Percentiles rank a stretch among this genome's conserved stretches.
phyloP scores from a whole-genome alignment of 345 rosid genomes.

The Moricandia arvensis region DNA sequence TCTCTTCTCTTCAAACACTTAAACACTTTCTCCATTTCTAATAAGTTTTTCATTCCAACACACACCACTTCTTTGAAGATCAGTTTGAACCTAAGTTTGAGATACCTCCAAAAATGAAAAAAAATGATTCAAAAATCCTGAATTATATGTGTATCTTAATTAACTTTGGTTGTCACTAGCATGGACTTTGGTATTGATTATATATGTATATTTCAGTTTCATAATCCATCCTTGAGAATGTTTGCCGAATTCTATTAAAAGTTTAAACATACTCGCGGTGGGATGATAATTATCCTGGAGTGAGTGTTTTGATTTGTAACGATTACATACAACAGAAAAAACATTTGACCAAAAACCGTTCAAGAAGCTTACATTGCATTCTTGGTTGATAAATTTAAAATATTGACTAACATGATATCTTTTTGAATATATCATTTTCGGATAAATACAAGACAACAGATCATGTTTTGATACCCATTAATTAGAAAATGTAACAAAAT shows the following conservation, averaged over 20 bases:
- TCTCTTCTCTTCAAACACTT: too few species aligned
- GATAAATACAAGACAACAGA: conserved; percentile 24
- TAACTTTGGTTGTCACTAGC: too few species aligned
- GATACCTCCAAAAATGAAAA: too few species aligned
- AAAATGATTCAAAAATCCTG: too few species aligned
- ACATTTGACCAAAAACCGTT: conserved; percentile 7
- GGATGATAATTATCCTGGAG: neutral
- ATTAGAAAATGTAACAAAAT: conserved; percentile 26
- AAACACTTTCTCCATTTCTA: too few species aligned
- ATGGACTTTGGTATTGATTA: neutral
- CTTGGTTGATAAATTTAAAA: neutral
- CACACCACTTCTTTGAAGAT: too few species aligned
- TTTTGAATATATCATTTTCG: conserved; percentile 22
- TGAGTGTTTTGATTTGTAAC: conserved; percentile 3
- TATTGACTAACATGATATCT: conserved; percentile 9
- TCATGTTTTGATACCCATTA: conserved; percentile 15
- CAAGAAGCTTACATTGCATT: neutral
- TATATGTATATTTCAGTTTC: neutral
- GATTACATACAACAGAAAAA: neutral
- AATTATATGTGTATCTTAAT: too few species aligned
- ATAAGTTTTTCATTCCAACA: too few species aligned
- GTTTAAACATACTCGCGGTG: neutral
- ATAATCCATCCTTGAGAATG: neutral
- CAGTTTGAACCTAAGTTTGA: too few species aligned
- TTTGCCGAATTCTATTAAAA: neutral